Evolutionary conservation across 306 rosid genomes (phyloP).

Genomic region (Castanea sativa): DNA sequence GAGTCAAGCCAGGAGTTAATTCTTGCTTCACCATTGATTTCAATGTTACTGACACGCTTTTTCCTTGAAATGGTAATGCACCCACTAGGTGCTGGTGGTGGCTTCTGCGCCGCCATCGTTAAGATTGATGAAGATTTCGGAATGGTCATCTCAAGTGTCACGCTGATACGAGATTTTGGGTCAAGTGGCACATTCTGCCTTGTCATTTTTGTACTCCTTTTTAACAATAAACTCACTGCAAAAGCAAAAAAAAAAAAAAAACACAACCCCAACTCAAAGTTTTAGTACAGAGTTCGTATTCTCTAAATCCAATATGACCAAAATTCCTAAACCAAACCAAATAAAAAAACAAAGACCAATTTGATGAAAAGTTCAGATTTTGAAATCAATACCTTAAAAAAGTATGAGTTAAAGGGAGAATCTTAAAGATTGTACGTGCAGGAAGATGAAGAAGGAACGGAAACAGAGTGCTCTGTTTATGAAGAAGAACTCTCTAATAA

Average conservation of each 20-base stretch:
- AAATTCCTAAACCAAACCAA: not conserved
- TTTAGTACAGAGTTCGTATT: not conserved
- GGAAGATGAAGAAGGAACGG: constrained; percentile 1
- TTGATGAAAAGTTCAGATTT: not conserved
- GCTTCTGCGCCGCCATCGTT: constrained; percentile 48
- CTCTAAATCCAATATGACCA: not conserved
- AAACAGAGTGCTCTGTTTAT: constrained; percentile 20
- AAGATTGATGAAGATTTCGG: constrained; percentile 39
- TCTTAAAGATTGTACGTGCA: too few relatives aligned
- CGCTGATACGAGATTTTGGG: constrained; percentile 34
- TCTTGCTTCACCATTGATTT: constrained; percentile 67
- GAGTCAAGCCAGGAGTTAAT: constrained; percentile 80
- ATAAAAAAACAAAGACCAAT: not conserved
- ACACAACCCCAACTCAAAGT: not conserved
- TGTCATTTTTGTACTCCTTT: constrained; percentile 48
- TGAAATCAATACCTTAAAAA: constrained; percentile 11
- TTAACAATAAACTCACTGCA: constrained; percentile 22
- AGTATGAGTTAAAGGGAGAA: not conserved
- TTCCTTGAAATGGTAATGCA: constrained; percentile 62
- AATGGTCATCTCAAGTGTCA: constrained; percentile 30
- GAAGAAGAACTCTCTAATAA: too few relatives aligned
- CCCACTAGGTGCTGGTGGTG: constrained; percentile 47
- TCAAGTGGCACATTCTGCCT: constrained; percentile 69
- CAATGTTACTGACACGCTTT: constrained; percentile 57
- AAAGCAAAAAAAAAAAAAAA: not conserved